Evolutionary conservation across 306 rosid species (phyloP).

Genomic region (Malus fusca): DNA sequence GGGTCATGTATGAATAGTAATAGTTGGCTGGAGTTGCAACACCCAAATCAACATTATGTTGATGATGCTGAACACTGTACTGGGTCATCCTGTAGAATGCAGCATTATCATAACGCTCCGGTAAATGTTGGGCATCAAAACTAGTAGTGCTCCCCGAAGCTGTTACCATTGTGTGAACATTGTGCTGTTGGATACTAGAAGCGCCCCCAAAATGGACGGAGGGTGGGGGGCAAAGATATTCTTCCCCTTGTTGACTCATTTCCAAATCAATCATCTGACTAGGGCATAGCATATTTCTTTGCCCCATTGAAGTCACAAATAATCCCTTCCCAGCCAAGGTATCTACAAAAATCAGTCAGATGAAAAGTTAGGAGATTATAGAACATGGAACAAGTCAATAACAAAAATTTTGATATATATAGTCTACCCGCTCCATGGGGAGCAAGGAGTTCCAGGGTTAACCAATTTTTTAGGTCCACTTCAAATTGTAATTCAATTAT

Average conservation of each 20-base stretch:
- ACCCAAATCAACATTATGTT: conserved; percentile 56
- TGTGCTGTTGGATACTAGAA: conserved; percentile 46
- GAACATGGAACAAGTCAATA: neutral
- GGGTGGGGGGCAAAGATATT: conserved; percentile 54
- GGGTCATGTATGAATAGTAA: conserved; percentile 60
- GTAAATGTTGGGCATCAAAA: conserved; percentile 48
- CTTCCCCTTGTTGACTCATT: conserved; percentile 63
- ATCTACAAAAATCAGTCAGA: conserved; percentile 15
- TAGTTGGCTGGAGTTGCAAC: conserved; percentile 43
- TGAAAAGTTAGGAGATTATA: neutral
- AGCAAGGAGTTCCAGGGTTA: neutral
- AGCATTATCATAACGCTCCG: conserved; percentile 58
- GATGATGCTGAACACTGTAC: conserved; percentile 51
- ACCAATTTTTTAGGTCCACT: neutral
- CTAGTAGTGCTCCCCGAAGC: conserved; percentile 54
- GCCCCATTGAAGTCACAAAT: conserved; percentile 42
- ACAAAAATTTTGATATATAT: neutral
- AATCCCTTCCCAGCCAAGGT: conserved; percentile 27
- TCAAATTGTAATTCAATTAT: neutral
- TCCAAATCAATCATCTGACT: conserved; percentile 58
- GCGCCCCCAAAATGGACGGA: conserved; percentile 39
- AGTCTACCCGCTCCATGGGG: neutral
- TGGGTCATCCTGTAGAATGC: conserved; percentile 57
- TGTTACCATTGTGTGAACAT: conserved; percentile 39
- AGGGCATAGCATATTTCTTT: conserved; percentile 31